Percentiles rank a stretch among this genome's conserved stretches.
These are phyloP conservation scores for Cyberlindnera xylosilytica DNA, from an alignment of 805 yeast genomes.

Conservation along the genomic window DNA sequence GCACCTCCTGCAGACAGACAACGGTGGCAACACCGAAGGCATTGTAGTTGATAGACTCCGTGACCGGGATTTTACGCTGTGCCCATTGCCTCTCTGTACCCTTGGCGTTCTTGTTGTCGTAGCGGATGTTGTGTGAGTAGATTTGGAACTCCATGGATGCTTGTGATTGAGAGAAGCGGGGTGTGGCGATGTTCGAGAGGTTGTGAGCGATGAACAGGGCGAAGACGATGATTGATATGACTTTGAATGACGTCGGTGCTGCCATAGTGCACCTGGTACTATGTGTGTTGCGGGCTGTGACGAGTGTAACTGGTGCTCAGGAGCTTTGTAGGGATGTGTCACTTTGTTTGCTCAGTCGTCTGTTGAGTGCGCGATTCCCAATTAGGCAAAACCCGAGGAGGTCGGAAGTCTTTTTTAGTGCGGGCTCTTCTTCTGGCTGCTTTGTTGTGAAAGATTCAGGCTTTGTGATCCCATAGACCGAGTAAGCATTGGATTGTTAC, in stretches of 20 bases:
- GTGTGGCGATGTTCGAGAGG: constrained; percentile 3
- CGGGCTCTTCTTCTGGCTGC: no score
- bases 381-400: no score
- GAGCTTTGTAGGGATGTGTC: no score
- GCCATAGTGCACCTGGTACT: neutral
- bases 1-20: constrained; percentile 48
- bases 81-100: constrained; percentile 45
- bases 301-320: no score
- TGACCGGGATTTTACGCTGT: constrained; percentile 36
- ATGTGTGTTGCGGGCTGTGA: no score
- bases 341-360: no score
- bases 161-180: neutral
- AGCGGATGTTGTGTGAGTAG: constrained; percentile 46
- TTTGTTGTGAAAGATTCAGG: no score
- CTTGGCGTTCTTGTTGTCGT: constrained; percentile 35
- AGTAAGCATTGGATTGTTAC: no score
- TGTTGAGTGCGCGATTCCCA: no score
- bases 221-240: neutral
- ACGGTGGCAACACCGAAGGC: constrained; percentile 33
- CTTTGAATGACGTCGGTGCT: neutral
- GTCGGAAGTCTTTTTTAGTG: no score
- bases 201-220: constrained; percentile 7
- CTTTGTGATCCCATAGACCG: no score
- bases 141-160: constrained; percentile 13
- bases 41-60: constrained; percentile 39